These are phyloP conservation scores for Neurospora discreta DNA, from an alignment of 495 filamentous ascomycete species.

Conservation along the genomic window DNA sequence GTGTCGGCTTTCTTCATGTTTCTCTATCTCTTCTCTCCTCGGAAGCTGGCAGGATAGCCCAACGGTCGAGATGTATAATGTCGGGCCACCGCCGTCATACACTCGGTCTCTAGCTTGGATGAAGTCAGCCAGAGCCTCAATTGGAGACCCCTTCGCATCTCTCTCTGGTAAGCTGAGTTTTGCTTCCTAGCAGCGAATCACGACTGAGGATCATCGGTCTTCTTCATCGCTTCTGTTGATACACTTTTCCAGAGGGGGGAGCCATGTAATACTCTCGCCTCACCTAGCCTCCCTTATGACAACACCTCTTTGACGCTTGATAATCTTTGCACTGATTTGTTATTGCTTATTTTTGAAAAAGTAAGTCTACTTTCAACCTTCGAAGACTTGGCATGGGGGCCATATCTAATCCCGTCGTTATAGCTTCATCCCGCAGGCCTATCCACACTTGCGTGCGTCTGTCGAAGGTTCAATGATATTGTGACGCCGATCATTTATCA, in stretches of 20 bases:
- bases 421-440: not conserved
- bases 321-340: constrained; percentile 18
- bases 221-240: not conserved
- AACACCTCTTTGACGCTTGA: not conserved
- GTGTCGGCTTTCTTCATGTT: not conserved
- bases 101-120: not conserved
- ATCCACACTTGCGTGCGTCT: not conserved
- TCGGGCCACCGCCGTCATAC: not conserved
- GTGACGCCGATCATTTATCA: constrained; percentile 17
- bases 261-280: not conserved
- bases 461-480: constrained; percentile 14
- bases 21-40: not conserved
- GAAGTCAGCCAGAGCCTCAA: not conserved
- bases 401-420: not conserved
- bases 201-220: not conserved
- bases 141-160: not conserved
- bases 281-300: not conserved
- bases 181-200: not conserved
- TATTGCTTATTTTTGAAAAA: constrained; percentile 17
- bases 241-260: not conserved
- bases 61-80: not conserved
- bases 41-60: not conserved
- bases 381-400: not conserved
- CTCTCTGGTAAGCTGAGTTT: constrained; percentile 1
- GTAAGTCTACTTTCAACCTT: not conserved